Evolutionary conservation across 352 stramenopile genomes (phyloP), one percentile per base, ranked within the genome.

Genomic region (Plasmopara halstedii): DNA sequence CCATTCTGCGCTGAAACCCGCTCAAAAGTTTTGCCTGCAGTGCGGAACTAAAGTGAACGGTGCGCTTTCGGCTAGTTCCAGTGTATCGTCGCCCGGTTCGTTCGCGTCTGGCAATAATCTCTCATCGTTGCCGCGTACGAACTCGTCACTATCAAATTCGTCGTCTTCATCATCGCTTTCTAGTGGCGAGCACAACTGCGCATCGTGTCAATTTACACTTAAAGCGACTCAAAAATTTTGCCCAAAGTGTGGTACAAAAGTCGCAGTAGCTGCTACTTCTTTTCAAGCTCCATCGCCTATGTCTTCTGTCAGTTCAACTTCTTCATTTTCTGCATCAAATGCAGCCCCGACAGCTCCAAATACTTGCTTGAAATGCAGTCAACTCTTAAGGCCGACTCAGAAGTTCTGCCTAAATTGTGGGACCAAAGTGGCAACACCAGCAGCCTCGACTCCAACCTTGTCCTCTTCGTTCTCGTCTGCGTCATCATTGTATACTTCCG

Each of bases 361-460:
- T 19, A 27, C 60, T 29, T 91, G 79, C 45, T 17, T 44, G 11
- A 71, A 49, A 32, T 92, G 80, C 49, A 52, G 34, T 15, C 58
- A 73, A 20, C 33, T 71, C 31, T 49, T 88, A 20, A 87, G 86
- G 32, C 58, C 70, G 0, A 50, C 61, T 6, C 69, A 85, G 23
- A 91, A 91, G 35, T 91, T 88, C 32, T 91, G 80, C 55, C 39
- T 87, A 14, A 73, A 85, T 33, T 91, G 80, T 46, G 80, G 80
- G 32, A 85, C 73, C 8, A 83, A 83, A 29, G 73, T 73, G 21
- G 40, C 42, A 5, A 20, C 46, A 4, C 25, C 25, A 18, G 38
- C 64, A 50, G 32, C 64, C 17, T 40, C 54, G 7, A 29, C 56
- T 1, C 43, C 55, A 19, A 51, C 50, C 26, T 45, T 55, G 37